Evolutionary conservation across 2,329 filamentous ascomycete genomes (phyloP), one percentile per base, ranked within the genome.

Genomic region (Colletotrichum sojae): DNA sequence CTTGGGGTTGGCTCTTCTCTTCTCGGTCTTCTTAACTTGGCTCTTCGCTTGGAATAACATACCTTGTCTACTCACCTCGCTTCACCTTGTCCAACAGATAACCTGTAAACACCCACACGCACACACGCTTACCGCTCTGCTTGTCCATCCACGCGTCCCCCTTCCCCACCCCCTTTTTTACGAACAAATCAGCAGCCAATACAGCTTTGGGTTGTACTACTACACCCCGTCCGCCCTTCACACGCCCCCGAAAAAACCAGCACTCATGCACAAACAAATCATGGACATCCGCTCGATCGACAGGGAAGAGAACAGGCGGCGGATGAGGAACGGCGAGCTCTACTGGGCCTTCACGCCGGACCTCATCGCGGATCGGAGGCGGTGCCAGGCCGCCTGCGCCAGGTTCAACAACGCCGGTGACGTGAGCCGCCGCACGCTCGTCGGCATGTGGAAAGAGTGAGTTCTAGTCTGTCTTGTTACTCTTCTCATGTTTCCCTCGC

Each of bases 301-400:
- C 57, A 78, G 78, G 6, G 78, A 74, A 48, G 85, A 88, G 55
- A 89, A 89, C 75, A 78, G 81, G 45, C 78, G 80, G 48, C 83
- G 84, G 27, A 94, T 93, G 90, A 79, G 82, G 55, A 83, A 84
- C 15, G 92, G 92, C 56, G 90, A 95, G 77, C 85, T 95, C 12
- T 95, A 94, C 78, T 87, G 90, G 73, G 89, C 92, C 49, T 95
- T 95, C 75, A 88, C 88, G 1, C 91, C 92, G 0, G 87, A 92
- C 40, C 81, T 96, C 4, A 80, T 88, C 2, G 88, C 86, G 1
- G 90, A 86, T 46, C 88, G 93, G 18, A 81, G 82, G n/a, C 85
- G 89, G 15, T 93, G 91, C 78, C 84, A 84, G 49, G 78, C 82
- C 39, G 92, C 92, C 0, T 89, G 86, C 73, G 78, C 84, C 22